These are phyloP conservation scores for Favolaschia claudopus DNA, from an alignment of 768 basidiomycete species.

Conservation along the genomic window DNA sequence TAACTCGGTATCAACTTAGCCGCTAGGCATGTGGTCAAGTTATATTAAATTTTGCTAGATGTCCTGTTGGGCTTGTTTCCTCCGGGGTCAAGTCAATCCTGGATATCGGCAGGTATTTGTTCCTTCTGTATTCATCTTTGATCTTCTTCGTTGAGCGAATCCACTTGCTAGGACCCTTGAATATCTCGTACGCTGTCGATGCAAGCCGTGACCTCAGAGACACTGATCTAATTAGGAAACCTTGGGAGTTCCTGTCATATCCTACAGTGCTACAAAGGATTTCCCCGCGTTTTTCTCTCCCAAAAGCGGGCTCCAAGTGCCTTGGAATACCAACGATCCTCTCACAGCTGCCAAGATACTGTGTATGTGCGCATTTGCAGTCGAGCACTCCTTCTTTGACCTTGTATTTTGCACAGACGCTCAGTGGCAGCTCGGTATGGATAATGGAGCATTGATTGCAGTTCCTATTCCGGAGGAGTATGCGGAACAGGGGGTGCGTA, in stretches of 20 bases:
- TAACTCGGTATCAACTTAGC: too few relatives aligned
- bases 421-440: slow-evolving; percentile 73
- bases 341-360: slow-evolving; percentile 76
- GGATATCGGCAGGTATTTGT: slow-evolving; percentile 81
- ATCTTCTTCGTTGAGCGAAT: not conserved
- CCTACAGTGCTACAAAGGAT: slow-evolving; percentile 76
- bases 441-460: slow-evolving; percentile 82
- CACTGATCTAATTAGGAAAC: slow-evolving; percentile 77
- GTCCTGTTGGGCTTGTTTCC: slow-evolving; percentile 91
- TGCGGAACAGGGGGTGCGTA: slow-evolving; percentile 66
- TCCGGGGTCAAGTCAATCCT: slow-evolving; percentile 95
- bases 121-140: not conserved
- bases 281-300: slow-evolving; percentile 97
- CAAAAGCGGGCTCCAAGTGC: slow-evolving; percentile 83
- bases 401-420: slow-evolving; percentile 54
- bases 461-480: slow-evolving; percentile 88
- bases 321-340: slow-evolving; percentile 77
- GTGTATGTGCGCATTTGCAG: slow-evolving; percentile 49
- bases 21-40: too few relatives aligned
- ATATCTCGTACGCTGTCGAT: slow-evolving; percentile 68
- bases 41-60: too few relatives aligned
- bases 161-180: slow-evolving; percentile 70
- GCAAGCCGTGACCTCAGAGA: too few relatives aligned
- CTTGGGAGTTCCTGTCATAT: slow-evolving; percentile 89
- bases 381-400: not conserved